Evolutionary conservation across 345 rosid genomes (phyloP), one percentile per base, ranked within the genome.

Genomic region (Sonneratia caseolaris): DNA sequence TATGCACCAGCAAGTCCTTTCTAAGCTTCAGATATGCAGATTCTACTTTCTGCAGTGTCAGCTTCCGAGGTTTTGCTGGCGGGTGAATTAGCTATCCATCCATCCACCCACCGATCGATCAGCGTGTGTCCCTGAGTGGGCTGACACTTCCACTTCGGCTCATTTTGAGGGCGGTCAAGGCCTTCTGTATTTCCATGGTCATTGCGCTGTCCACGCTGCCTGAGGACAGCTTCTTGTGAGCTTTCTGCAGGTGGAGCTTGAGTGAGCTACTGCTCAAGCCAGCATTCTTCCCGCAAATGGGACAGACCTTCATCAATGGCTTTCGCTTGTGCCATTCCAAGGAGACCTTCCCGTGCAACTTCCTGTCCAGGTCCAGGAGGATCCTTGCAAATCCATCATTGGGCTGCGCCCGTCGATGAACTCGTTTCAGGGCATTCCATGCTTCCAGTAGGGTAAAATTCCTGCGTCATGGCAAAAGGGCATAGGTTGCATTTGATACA

Each of bases 151-250:
- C 92, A 35, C 91, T 80, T 53, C 90, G 79, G 74, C 86, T 85
- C 68, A 95, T 79, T 73, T 86, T 81, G 43, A 95, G 90, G 22
- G 97, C 96, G 19, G 88, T 90, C 75, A 96, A 76, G 70, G 91
- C 96, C 81, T 96, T 96, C 64, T 92, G 91, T 76, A 92, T 96
- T 78, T 92, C 99, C 96, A 89, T 87, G n/a, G 81, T 90, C 97
- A 96, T 96, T 70, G 99, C 99, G 76, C 99, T 92, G 80, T 92
- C 99, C 21, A 96, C 99, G 32, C 99, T 92, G 69, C 98, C 97
- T 16, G 98, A 90, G 37, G 98, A 92, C 45, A 92, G 75, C 81
- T 85, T 89, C 82, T 83, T 90, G 78, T 95, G 99, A 51, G 88
- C 76, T 74, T 92, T 95, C 77, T 92, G 99, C 74, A 96, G 79